Conservation (phyloP, 2,329 filamentous ascomycete species). For the Fusarium nanum region DNA sequence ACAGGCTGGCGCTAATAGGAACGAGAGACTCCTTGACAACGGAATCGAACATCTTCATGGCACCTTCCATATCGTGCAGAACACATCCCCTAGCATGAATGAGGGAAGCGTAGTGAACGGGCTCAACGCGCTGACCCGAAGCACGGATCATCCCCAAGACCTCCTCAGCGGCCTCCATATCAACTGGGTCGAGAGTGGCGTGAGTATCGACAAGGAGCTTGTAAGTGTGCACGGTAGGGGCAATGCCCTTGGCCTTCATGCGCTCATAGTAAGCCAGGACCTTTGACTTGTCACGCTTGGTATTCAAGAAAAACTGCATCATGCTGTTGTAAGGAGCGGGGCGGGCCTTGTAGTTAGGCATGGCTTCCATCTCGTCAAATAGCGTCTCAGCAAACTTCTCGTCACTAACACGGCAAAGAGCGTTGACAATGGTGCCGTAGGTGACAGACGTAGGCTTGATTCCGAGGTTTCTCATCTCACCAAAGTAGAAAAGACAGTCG, state of each 20-base stretch:
- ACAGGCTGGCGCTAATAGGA: slow-evolving; percentile 83
- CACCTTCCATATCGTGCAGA: slow-evolving; percentile 88
- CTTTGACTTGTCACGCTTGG: slow-evolving; percentile 95
- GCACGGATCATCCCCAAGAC: slow-evolving; percentile 82
- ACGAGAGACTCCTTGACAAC: slow-evolving; percentile 77
- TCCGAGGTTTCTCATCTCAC: slow-evolving; percentile 92
- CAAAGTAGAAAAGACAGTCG: slow-evolving; percentile 97
- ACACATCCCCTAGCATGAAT: slow-evolving; percentile 97
- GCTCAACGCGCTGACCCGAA: slow-evolving; percentile 81
- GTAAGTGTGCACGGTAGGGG: slow-evolving; percentile 94
- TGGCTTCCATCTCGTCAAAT: slow-evolving; percentile 98
- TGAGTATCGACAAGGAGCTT: slow-evolving; percentile 97
- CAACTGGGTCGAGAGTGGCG: slow-evolving; percentile 89
- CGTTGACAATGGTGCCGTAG: slow-evolving; percentile 98
- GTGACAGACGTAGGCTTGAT: slow-evolving; percentile 98
- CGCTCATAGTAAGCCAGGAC: slow-evolving; percentile 94
- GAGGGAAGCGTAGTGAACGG: slow-evolving; percentile 94
- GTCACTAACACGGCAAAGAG: slow-evolving; percentile 94
- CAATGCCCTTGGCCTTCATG: slow-evolving; percentile 88
- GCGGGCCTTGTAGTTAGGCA: slow-evolving; percentile 98
- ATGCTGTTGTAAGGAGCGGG: slow-evolving; percentile 98
- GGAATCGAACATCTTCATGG: slow-evolving; percentile 82
- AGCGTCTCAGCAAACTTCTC: slow-evolving; percentile 98
- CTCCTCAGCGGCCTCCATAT: slow-evolving; percentile 88
- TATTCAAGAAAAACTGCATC: slow-evolving; percentile 99